Evolutionary conservation across 768 basidiomycete genomes (phyloP).

Genomic region (Tubosaeta sp.): DNA sequence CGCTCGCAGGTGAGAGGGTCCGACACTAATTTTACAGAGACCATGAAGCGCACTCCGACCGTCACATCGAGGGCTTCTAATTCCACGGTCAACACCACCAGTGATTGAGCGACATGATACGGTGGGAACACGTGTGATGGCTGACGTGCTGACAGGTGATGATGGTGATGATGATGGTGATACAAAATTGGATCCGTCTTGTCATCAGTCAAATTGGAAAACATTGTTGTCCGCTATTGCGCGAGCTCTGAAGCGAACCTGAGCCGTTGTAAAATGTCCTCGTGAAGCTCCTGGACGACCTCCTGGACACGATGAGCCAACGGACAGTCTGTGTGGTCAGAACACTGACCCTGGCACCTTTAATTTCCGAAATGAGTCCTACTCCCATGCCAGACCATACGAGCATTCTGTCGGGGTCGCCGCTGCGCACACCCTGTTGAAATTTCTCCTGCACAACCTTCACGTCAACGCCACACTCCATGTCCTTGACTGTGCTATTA

Average conservation of each 20-base stretch:
- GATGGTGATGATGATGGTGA: slow-evolving; percentile 1
- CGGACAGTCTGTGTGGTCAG: not conserved
- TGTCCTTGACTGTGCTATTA: slow-evolving; percentile 54
- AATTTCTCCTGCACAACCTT: slow-evolving; percentile 42
- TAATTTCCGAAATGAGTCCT: slow-evolving; percentile 47
- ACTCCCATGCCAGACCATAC: slow-evolving; percentile 71
- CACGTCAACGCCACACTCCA: slow-evolving; percentile 45
- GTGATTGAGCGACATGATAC: slow-evolving; percentile 13
- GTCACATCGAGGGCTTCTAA: slow-evolving; percentile 1
- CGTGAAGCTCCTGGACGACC: slow-evolving; percentile 49
- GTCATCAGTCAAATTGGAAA: slow-evolving; percentile 21
- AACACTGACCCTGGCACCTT: slow-evolving; percentile 35
- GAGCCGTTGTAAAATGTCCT: slow-evolving; percentile 40
- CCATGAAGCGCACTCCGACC: slow-evolving; percentile 8
- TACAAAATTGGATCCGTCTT: slow-evolving; percentile 5
- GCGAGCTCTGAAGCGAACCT: slow-evolving; percentile 23
- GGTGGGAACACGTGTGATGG: slow-evolving; percentile 12
- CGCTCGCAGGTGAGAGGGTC: slow-evolving; percentile 8
- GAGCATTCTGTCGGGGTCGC: slow-evolving; percentile 48
- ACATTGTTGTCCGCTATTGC: slow-evolving; percentile 15
- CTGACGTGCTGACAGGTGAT: not conserved
- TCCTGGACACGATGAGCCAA: slow-evolving; percentile 36
- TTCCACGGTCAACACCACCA: slow-evolving; percentile 1
- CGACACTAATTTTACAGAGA: slow-evolving; percentile 6
- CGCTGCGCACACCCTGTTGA: slow-evolving; percentile 39